A percentile compares a stretch with the other conserved stretches of the same genome.
These are phyloP conservation scores for Macrophomina phaseolina DNA, from an alignment of 2,329 filamentous ascomycete genomes.

Conservation along the genomic window DNA sequence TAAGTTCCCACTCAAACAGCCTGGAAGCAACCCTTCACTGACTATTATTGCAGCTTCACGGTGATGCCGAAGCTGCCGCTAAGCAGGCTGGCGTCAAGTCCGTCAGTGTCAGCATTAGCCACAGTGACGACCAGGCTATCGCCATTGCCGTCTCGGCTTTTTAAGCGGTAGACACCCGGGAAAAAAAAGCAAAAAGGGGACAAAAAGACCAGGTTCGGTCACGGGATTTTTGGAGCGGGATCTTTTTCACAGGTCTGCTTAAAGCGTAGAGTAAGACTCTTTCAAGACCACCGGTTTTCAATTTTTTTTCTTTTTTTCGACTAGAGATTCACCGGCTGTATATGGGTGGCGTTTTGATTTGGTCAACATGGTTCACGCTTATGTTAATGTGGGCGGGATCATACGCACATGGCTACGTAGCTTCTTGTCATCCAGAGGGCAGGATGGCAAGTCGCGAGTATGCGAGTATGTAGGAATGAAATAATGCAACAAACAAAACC, in stretches of 20 bases:
- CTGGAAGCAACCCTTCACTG: conserved; percentile 17
- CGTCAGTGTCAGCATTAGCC: conserved; percentile 92
- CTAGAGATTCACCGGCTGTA: conserved; percentile 24
- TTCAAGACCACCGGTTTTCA: neutral
- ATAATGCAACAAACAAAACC: neutral
- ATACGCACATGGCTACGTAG: neutral
- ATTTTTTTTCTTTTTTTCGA: neutral
- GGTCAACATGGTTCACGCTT: neutral
- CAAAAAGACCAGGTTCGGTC: conserved; percentile 17
- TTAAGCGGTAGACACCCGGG: conserved; percentile 46
- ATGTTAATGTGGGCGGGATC: conserved; percentile 18
- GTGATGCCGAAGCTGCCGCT: conserved; percentile 82
- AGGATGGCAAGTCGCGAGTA: neutral
- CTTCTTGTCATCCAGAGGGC: conserved; percentile 12
- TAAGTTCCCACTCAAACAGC: conserved; percentile 59
- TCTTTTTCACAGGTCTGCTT: conserved; percentile 13
- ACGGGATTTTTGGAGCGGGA: neutral
- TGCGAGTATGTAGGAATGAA: conserved; percentile 3
- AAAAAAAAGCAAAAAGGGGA: neutral
- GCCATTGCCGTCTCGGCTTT: conserved; percentile 89
- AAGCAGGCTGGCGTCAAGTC: conserved; percentile 84
- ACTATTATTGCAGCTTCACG: conserved; percentile 70
- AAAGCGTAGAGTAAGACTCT: conserved; percentile 8
- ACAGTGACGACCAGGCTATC: conserved; percentile 92
- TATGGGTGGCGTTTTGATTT: conserved; percentile 6